Base-by-base conservation (phyloP, 306 rosid species). In the Rubus idaeus region DNA sequence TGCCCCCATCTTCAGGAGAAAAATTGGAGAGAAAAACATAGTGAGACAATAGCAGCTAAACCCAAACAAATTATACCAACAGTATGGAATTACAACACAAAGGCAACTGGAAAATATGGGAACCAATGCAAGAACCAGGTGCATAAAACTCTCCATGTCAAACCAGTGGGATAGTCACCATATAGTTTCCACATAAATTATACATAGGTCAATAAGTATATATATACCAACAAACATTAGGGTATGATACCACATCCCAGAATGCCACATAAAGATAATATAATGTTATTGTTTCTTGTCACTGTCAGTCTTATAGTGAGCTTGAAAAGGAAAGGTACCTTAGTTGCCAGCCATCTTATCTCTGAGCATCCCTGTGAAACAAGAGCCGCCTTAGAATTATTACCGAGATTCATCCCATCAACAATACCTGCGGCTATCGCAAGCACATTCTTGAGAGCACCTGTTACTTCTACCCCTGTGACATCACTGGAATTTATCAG, bases 401-500 rank as follows among this genome's bases (percentile, higher is more conserved):
- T 92, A 57, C 97, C 98, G 57, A 94, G 98, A 84, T 89, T 87
- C 98, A 94, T 94, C 62, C 98, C 98, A 64, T 81, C 98, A 64
- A 94, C 98, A 41, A 91, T 94, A 74, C 98, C 98, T 35, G 98
- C 96, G 17, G 98, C 96, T 89, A 94, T 92, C 45, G 97, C 96
- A 10, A 92, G 93, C 63, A 94, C 98, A 80, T 94, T 94, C 82
- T 94, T 94, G 8, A 94, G 94, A 44, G 97, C 98, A 86, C 97
- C 97, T 46, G 98, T 90, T 82, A 94, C 91, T 88, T 94, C 98
- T 82, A 94, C 97, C 82, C 97, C 98, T 89, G 92, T 90, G 84
- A 92, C 98, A 79, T 94, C 98, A 87, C 98, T 94, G 98, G 86
- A 89, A 88, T 86, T 74, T 81, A 94, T 91, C 93, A 90, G 95